These are phyloP conservation scores for Osmanthus fragrans DNA, from an alignment of 257 asterid genomes.

Conservation along the genomic window DNA sequence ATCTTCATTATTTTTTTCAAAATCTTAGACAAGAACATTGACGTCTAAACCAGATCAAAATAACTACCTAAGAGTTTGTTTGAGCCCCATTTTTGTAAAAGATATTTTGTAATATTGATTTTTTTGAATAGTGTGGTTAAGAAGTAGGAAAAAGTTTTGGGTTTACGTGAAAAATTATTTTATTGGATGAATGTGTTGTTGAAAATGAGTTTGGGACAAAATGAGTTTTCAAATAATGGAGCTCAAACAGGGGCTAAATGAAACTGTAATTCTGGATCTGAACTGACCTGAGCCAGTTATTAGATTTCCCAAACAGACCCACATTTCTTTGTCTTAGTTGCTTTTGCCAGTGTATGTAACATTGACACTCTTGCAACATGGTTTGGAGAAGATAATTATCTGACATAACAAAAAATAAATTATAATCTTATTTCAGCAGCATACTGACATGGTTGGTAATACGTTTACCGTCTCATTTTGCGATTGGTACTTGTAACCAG, in stretches of 20 bases:
- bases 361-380: background rate
- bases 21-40: background rate
- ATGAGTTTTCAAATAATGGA: no score
- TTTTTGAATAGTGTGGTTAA: no score
- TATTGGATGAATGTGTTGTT: no score
- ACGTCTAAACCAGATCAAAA: background rate
- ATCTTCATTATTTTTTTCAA: background rate
- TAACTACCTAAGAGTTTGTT: background rate
- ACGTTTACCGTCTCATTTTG: background rate
- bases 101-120: no score
- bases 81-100: no score
- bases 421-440: slow-evolving; percentile 13
- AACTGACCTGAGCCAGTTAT: background rate
- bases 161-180: no score
- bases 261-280: background rate
- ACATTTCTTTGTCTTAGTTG: background rate
- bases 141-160: no score
- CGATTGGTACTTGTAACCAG: slow-evolving; percentile 15
- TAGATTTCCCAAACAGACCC: background rate
- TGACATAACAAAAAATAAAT: background rate
- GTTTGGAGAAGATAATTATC: background rate
- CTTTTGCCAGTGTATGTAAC: background rate
- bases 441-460: slow-evolving; percentile 3
- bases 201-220: no score
- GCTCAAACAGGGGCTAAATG: no score